phyloP scores from a whole-genome alignment of 2,329 filamentous ascomycete species.

The Xylaria sp. region DNA sequence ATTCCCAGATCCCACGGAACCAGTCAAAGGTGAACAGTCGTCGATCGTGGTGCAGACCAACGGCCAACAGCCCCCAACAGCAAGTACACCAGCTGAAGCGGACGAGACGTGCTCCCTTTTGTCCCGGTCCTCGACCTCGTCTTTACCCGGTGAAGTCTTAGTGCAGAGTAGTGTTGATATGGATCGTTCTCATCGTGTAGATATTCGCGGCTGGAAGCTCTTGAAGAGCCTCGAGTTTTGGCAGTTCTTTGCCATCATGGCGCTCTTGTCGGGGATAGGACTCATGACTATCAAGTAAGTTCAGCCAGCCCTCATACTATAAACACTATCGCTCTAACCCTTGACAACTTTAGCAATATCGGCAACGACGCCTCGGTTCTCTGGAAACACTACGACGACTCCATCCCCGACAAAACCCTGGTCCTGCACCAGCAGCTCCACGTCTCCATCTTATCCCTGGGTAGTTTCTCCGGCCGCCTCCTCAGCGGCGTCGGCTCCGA shows the following conservation, averaged over 20 bases:
- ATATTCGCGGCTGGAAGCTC: slow-evolving; percentile 85
- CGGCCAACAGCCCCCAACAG: slow-evolving; percentile 13
- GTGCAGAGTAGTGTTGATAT: slow-evolving; percentile 69
- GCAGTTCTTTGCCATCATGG: slow-evolving; percentile 88
- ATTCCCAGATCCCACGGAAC: slow-evolving; percentile 34
- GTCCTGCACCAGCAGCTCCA: slow-evolving; percentile 85
- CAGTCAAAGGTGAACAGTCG: slow-evolving; percentile 24
- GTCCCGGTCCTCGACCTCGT: slow-evolving; percentile 62
- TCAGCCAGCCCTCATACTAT: neutral
- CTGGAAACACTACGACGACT: slow-evolving; percentile 84
- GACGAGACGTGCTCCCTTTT: slow-evolving; percentile 85
- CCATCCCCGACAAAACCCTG: slow-evolving; percentile 74
- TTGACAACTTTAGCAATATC: slow-evolving; percentile 72
- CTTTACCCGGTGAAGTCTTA: slow-evolving; percentile 56
- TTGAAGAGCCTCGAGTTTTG: slow-evolving; percentile 80
- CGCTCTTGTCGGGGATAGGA: slow-evolving; percentile 88
- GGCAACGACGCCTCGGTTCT: slow-evolving; percentile 87
- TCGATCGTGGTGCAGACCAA: slow-evolving; percentile 33
- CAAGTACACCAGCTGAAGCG: slow-evolving; percentile 46
- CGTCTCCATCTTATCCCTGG: slow-evolving; percentile 90
- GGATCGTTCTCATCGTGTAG: slow-evolving; percentile 79
- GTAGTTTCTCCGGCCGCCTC: slow-evolving; percentile 83
- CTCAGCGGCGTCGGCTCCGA: slow-evolving; percentile 88
- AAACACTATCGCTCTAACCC: neutral
- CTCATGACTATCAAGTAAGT: slow-evolving; percentile 98